A percentile compares a stretch with the other conserved stretches of the same genome.
Evolutionary conservation across 306 rosid species (phyloP).

Genomic region (Cicer cuneatum): DNA sequence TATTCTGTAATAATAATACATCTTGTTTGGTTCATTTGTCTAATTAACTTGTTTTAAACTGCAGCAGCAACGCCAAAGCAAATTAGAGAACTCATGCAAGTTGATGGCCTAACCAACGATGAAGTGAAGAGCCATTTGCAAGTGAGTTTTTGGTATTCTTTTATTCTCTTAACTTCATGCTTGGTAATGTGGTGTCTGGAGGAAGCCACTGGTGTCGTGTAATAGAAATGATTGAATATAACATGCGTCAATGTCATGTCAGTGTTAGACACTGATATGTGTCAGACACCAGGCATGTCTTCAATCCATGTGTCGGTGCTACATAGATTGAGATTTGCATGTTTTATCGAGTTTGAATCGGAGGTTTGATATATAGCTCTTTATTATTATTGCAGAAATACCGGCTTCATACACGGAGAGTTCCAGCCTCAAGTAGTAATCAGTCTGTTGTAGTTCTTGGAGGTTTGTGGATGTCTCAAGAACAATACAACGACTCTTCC

Average conservation of each 20-base stretch:
- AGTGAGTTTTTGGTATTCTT: slow-evolving; percentile 55
- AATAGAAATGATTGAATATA: no score
- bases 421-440: slow-evolving; percentile 58
- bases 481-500: slow-evolving; percentile 75
- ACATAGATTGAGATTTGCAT: slow-evolving; percentile 2
- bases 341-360: slow-evolving; percentile 36
- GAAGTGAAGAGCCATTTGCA: slow-evolving; percentile 99
- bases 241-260: no score
- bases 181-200: slow-evolving; percentile 3
- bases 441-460: slow-evolving; percentile 73
- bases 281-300: no score
- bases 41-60: slow-evolving; percentile 40
- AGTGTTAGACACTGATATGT: no score
- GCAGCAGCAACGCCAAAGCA: slow-evolving; percentile 98
- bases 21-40: slow-evolving; percentile 40
- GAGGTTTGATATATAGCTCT: slow-evolving; percentile 23
- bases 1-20: slow-evolving; percentile 16
- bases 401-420: slow-evolving; percentile 90
- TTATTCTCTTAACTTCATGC: not conserved
- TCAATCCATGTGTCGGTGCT: no score
- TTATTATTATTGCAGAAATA: slow-evolving; percentile 73
- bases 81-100: slow-evolving; percentile 97
- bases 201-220: no score
- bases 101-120: slow-evolving; percentile 95
- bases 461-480: slow-evolving; percentile 76